Percentiles rank a stretch among this genome's conserved stretches.
phyloP scores from a whole-genome alignment of 164 flowering plant species.

The Macadamia integrifolia region DNA sequence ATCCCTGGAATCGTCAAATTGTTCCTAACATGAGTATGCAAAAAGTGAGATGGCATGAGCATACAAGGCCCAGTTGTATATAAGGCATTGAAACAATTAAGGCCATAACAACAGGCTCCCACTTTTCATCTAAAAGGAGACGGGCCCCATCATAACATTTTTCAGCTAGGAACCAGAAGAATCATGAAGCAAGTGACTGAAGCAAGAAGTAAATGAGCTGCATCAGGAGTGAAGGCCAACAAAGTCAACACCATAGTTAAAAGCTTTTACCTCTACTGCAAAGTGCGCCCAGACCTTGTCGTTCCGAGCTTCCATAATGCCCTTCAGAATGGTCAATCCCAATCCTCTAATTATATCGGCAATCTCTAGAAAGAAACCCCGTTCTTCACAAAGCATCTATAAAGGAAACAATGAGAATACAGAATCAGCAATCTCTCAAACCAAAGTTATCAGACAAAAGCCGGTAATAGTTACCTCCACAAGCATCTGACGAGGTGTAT shows the following conservation, averaged over 20 bases:
- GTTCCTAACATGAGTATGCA: too few species aligned
- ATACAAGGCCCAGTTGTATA: too few species aligned
- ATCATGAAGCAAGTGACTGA: too few species aligned
- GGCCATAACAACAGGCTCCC: too few species aligned
- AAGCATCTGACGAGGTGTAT: slow-evolving; percentile 87
- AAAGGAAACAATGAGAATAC: neutral
- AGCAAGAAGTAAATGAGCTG: neutral
- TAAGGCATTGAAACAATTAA: too few species aligned
- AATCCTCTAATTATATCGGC: slow-evolving; percentile 73
- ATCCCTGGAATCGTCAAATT: too few species aligned
- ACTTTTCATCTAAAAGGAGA: too few species aligned
- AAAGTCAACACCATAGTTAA: neutral
- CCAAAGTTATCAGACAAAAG: neutral
- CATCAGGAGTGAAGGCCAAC: neutral
- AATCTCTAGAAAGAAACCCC: slow-evolving; percentile 79
- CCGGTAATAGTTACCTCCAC: slow-evolving; percentile 59
- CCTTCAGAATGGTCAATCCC: slow-evolving; percentile 86
- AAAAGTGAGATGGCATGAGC: too few species aligned
- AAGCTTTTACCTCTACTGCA: slow-evolving; percentile 63
- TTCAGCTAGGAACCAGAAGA: too few species aligned
- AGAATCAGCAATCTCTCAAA: neutral
- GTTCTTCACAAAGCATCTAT: slow-evolving; percentile 88
- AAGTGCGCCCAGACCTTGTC: slow-evolving; percentile 86
- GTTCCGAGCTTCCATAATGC: slow-evolving; percentile 68
- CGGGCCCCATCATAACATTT: too few species aligned